Evolutionary conservation across 1,284 basidiomycete species (phyloP), one percentile per base, ranked within the genome.

Genomic region (Psilocybe mexicana): DNA sequence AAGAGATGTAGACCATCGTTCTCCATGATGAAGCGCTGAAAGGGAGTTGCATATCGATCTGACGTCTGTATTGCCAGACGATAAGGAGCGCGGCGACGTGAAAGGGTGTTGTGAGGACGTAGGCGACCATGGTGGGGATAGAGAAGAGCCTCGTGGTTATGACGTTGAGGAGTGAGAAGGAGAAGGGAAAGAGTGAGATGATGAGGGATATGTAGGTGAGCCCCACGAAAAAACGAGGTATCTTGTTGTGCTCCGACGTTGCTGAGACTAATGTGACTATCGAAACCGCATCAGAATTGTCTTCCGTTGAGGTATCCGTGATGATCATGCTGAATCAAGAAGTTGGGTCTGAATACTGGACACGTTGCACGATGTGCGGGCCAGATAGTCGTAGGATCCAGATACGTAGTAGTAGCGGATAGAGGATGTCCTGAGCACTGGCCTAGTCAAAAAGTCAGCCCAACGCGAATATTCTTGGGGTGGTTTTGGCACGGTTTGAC

Each of bases 81-180:
- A 63, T 43, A 10, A 63, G 49, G 6, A 63, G 48, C 0, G 55
- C 54, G 45, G 23, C 59, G 28, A 60, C 52, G 36, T 63, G 62
- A 33, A 57, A 63, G 7, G 62, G 57, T 14, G 57, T 59, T 2
- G 52, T 54, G 38, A 60, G 36, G 14, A 59, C 57, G 44, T 57
- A 63, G 14, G 54, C 54, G 28, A 63, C 11, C 35, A 63, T 57
- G 12, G 59, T 61, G 8, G 62, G 59, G 7, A 63, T 52, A 6
- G 57, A 54, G 35, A 54, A 50, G n/a, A 58, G 30, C 33, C 47
- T 46, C 5, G 57, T 54, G 18, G 35, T 47, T 18, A 52, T 26
- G 10, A 58, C 52, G 42, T 49, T 54, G 35, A 54, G 43, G 33
- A 58, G 52, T 12, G 52, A 28, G 18, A 58, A 53, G 47, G 50